Conservation (phyloP, 306 rosid genomes). For the Neltuma alba region DNA sequence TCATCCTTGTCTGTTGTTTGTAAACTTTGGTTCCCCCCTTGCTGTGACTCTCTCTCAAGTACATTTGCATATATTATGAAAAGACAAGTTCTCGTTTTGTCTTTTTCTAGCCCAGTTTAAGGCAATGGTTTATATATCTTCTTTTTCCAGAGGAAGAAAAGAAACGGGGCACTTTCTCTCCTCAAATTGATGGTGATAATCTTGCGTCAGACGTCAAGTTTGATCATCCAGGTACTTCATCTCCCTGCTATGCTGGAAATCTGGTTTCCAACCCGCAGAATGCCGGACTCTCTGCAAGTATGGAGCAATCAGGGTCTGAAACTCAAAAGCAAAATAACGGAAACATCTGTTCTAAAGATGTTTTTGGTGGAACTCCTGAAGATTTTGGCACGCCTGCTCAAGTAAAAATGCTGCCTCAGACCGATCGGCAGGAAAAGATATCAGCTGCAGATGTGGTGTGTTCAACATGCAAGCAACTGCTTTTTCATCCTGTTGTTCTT, state of each 20-base stretch:
- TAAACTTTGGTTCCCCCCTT: background rate
- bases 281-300: slow-evolving; percentile 35
- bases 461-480: slow-evolving; percentile 66
- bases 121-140: background rate
- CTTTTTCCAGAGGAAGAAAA: slow-evolving; percentile 71
- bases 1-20: background rate
- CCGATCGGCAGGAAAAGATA: slow-evolving; percentile 40
- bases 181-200: slow-evolving; percentile 60
- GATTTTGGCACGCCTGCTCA: slow-evolving; percentile 33
- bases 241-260: slow-evolving; percentile 35
- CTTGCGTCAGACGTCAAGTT: slow-evolving; percentile 45
- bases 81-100: slow-evolving; percentile 18
- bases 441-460: slow-evolving; percentile 69
- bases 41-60: background rate
- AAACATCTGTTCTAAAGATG: slow-evolving; percentile 15
- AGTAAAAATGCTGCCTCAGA: slow-evolving; percentile 35
- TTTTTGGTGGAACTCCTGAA: slow-evolving; percentile 35
- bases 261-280: slow-evolving; percentile 17
- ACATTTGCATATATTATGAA: slow-evolving; percentile 23
- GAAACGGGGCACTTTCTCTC: slow-evolving; percentile 49
- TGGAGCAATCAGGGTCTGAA: slow-evolving; percentile 26
- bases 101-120: slow-evolving; percentile 24
- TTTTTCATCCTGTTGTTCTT: slow-evolving; percentile 75
- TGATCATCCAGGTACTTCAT: slow-evolving; percentile 39
- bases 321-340: slow-evolving; percentile 30